A percentile compares a stretch with the other conserved stretches of the same genome.
These are phyloP conservation scores for Aphanomyces cochlioides DNA, from an alignment of 352 stramenopile species.

Conservation along the genomic window DNA sequence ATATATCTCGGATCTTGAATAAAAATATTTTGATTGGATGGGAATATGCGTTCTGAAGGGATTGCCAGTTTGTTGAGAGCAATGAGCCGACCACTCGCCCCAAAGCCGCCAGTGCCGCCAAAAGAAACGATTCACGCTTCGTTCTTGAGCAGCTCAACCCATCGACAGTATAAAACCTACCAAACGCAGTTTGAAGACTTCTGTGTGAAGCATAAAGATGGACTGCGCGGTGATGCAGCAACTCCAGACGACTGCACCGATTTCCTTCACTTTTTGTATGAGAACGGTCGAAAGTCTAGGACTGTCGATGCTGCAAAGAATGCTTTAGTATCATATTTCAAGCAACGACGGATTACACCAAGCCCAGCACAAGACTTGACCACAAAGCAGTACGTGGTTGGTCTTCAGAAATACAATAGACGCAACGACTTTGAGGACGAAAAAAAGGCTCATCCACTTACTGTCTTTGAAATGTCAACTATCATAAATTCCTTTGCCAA, in stretches of 20 bases:
- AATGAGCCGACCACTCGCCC: too few relatives aligned
- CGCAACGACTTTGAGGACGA: background rate
- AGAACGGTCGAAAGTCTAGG: background rate
- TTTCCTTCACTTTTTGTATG: background rate
- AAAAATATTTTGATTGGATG: too few relatives aligned
- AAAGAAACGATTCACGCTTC: too few relatives aligned
- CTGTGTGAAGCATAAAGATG: too few relatives aligned
- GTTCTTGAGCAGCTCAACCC: too few relatives aligned
- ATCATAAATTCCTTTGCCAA: conserved; percentile 1
- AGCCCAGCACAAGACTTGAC: background rate
- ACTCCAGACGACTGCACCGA: background rate
- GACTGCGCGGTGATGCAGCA: background rate
- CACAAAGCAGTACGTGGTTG: background rate
- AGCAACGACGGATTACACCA: background rate
- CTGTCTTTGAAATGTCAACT: background rate
- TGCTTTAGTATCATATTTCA: background rate
- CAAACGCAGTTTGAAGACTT: too few relatives aligned
- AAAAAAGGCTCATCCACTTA: background rate
- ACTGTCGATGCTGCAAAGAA: background rate
- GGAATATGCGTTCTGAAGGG: too few relatives aligned
- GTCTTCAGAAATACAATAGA: background rate
- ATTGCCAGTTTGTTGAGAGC: too few relatives aligned
- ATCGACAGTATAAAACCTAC: too few relatives aligned
- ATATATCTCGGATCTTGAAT: too few relatives aligned
- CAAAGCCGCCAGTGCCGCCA: too few relatives aligned